phyloP scores from a whole-genome alignment of 495 filamentous ascomycete genomes.

The Aspergillus hancockii region DNA sequence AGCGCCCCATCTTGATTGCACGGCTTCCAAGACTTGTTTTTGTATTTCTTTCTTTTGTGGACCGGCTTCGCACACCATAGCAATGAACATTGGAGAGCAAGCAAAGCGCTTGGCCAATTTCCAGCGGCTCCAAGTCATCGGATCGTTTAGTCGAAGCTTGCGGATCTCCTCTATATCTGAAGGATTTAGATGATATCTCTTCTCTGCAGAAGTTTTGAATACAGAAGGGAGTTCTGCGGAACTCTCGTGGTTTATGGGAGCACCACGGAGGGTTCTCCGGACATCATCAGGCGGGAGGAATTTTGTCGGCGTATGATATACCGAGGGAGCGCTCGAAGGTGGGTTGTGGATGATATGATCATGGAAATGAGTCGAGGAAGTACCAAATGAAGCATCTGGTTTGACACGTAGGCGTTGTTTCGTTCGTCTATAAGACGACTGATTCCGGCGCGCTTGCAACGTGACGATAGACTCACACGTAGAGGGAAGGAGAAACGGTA shows the following conservation, averaged over 20 bases:
- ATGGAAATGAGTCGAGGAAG: slow-evolving; percentile 39
- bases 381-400: slow-evolving; percentile 70
- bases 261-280: slow-evolving; percentile 58
- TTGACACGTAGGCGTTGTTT: slow-evolving; percentile 72
- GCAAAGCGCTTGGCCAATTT: slow-evolving; percentile 71
- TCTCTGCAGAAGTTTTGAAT: slow-evolving; percentile 51
- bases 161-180: slow-evolving; percentile 81
- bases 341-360: slow-evolving; percentile 92
- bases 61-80: slow-evolving; percentile 50
- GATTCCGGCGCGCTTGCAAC: slow-evolving; percentile 50
- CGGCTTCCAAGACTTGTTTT: slow-evolving; percentile 57
- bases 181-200: slow-evolving; percentile 74
- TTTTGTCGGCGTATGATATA: slow-evolving; percentile 83
- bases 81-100: slow-evolving; percentile 77
- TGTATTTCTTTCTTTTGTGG: slow-evolving; percentile 51
- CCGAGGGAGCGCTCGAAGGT: slow-evolving; percentile 77
- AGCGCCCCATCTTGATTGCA: slow-evolving; percentile 73
- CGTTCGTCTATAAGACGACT: slow-evolving; percentile 70
- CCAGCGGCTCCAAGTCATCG: slow-evolving; percentile 68
- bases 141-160: slow-evolving; percentile 64
- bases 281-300: slow-evolving; percentile 84
- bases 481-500: slow-evolving; percentile 43
- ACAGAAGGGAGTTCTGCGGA: slow-evolving; percentile 55
- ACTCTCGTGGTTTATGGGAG: slow-evolving; percentile 18
- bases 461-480: slow-evolving; percentile 34